Evolutionary conservation across 306 rosid genomes (phyloP), one percentile per base, ranked within the genome.

Genomic region (Castanospermum australe): DNA sequence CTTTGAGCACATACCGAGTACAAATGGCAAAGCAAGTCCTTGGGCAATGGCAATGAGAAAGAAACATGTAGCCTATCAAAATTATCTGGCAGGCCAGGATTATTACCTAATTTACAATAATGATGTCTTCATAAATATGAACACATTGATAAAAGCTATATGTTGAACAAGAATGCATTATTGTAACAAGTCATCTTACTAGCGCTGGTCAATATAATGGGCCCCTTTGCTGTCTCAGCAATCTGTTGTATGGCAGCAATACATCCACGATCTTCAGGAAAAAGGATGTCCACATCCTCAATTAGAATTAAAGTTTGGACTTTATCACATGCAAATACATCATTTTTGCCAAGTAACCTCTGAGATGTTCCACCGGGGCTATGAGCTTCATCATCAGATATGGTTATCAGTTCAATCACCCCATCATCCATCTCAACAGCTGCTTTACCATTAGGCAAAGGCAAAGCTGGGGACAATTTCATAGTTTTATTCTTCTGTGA

Each of bases 151-250:
- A 79, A 87, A 80, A 52, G 51, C 35, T 78, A 24, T 21, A 32
- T 33, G 47, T 80, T 50, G 73, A 71, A 28, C 20, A 24, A 77
- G 24, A 85, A 71, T 55, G 15, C 33, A 50, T 50, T 38, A 67
- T 59, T 56, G 25, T 76, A 83, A 77, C 61, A 51, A 83, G 83
- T 78, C 33, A 85, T 85, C 94, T 95, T 90, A 95, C 99, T 79
- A 76, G 90, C 91, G 95, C 94, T 87, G 83, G 98, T 95, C 88
- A 95, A 79, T 86, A 95, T 84, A 73, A 95, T 93, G 65, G 99
- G 98, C 57, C 97, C 92, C 82, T 86, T 93, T 45, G 93, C 96
- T 17, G 96, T 87, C 76, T 86, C 91, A 41, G 96, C 93, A 83
- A 95, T 89, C 74, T 87, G 93, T 75, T 90, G 94, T 79, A 95